Base-by-base conservation (phyloP, 2,329 filamentous ascomycete genomes). In the Claviceps africana region DNA sequence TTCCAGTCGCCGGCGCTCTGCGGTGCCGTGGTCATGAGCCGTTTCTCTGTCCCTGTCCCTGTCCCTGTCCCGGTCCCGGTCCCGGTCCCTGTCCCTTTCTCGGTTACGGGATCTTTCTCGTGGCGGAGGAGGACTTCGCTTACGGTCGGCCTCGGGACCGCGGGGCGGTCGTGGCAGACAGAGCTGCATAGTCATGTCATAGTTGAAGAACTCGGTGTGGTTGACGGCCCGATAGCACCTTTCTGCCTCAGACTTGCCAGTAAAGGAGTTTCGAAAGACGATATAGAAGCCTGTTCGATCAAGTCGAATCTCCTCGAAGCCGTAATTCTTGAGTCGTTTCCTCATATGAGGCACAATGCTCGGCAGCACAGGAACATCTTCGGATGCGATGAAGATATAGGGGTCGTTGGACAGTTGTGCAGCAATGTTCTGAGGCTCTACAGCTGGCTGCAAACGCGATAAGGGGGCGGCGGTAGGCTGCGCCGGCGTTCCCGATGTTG, bases 251-350 rank as follows among this genome's bases (percentile, higher is more conserved):
- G 83, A 75, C 60, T 89, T 83, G 2, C 91, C 91, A 9, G 77
- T 74, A 51, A 79, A 78, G 1, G 82, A 87, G 60, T 91, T 85
- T 49, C 86, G 81, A 62, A 98, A 98, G n/a, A 89, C 74, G 50
- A 97, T 81, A 64, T 88, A 97, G 67, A 96, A 98, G 0, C 93
- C 93, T 0, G 82, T 85, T 54, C 81, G 81, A 65, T 98, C 93
- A 54, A 86, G 81, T 35, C 88, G 80, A 50, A 98, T 85, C 48
- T 89, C 83, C 57, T 87, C 82, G 69, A 90, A 88, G 54, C 80
- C 75, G 64, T 86, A 95, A 49, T 83, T 81, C 67, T 91, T 93
- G 51, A 97, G 73, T 49, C 91, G 80, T 67, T 91, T 94, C 70
- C 88, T 88, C 71, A 98, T 78, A 70, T 98, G 93, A 4, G 85